Evolutionary conservation across 345 rosid genomes (phyloP).

Genomic region (Balakata baccata): DNA sequence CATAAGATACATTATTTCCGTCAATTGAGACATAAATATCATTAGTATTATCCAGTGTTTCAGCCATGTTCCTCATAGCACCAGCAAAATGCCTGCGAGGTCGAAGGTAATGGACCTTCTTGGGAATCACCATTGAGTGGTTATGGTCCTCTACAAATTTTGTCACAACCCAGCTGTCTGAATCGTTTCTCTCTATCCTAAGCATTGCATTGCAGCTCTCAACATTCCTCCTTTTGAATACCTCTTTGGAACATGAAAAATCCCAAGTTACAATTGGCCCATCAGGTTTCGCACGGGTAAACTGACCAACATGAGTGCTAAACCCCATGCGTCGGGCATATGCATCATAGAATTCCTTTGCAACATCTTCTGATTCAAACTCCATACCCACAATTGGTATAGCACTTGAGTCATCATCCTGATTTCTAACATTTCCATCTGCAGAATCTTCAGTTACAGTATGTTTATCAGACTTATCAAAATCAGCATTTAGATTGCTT

Average conservation of each 20-base stretch:
- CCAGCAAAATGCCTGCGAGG: slow-evolving; percentile 61
- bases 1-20: slow-evolving; percentile 36
- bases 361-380: slow-evolving; percentile 55
- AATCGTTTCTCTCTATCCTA: slow-evolving; percentile 53
- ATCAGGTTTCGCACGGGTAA: slow-evolving; percentile 51
- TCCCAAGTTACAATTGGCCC: slow-evolving; percentile 62
- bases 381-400: slow-evolving; percentile 52
- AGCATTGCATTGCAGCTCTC: slow-evolving; percentile 62
- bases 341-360: slow-evolving; percentile 44
- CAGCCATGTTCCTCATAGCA: slow-evolving; percentile 36
- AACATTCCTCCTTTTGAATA: slow-evolving; percentile 47
- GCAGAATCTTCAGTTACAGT: slow-evolving; percentile 24
- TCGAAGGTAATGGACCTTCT: slow-evolving; percentile 49
- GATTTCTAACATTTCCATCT: slow-evolving; percentile 21
- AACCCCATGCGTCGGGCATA: slow-evolving; percentile 53
- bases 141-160: slow-evolving; percentile 65
- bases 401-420: slow-evolving; percentile 27
- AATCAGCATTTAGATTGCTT: slow-evolving; percentile 18
- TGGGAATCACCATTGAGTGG: slow-evolving; percentile 41
- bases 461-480: slow-evolving; percentile 18
- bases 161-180: slow-evolving; percentile 46
- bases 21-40: slow-evolving; percentile 38
- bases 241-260: slow-evolving; percentile 51
- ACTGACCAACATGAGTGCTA: slow-evolving; percentile 50
- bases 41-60: slow-evolving; percentile 30